Conservation (phyloP, 306 rosid species). For the Ziziphus jujuba region DNA sequence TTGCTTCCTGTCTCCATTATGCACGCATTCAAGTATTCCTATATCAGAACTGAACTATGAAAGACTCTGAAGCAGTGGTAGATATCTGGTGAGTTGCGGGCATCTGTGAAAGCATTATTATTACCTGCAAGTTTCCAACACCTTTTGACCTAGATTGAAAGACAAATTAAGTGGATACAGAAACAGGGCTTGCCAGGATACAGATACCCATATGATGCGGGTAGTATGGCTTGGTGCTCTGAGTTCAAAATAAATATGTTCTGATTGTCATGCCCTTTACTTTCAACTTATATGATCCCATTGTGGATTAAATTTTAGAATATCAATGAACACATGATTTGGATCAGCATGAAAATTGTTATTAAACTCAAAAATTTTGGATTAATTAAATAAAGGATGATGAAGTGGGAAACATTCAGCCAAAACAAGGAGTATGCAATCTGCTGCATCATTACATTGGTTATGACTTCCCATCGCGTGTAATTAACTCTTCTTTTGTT, state of each 20-base stretch:
- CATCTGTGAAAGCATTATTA: constrained; percentile 10
- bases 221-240: not conserved
- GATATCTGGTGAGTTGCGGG: not conserved
- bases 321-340: not conserved
- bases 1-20: constrained; percentile 9
- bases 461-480: constrained; percentile 9
- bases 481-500: not conserved
- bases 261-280: constrained; percentile 8
- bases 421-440: constrained; percentile 2
- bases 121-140: constrained; percentile 12
- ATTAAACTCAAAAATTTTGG: not conserved
- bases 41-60: not conserved
- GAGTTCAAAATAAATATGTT: not conserved
- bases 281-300: constrained; percentile 2
- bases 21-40: not conserved
- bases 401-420: not conserved
- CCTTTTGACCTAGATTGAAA: constrained; percentile 8
- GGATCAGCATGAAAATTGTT: constrained; percentile 3
- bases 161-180: constrained; percentile 4
- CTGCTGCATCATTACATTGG: constrained; percentile 5
- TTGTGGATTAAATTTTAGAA: not conserved
- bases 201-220: not conserved
- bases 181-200: not conserved
- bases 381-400: not conserved
- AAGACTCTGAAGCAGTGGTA: not conserved